These are phyloP conservation scores for Lolium rigidum DNA, from an alignment of 176 grass and related monocot species.

Conservation along the genomic window DNA sequence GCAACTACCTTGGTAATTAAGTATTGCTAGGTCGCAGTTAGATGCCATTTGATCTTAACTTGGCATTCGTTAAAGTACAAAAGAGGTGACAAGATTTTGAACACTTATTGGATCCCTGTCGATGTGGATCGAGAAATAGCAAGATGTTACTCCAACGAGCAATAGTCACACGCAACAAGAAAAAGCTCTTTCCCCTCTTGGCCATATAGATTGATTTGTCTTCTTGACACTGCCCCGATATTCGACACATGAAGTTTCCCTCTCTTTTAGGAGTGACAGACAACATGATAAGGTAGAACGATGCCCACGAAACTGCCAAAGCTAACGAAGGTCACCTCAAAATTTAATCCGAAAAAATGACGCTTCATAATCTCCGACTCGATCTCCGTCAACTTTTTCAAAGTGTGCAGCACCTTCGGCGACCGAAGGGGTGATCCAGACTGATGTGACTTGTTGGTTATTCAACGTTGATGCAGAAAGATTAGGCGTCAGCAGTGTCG, in stretches of 20 bases:
- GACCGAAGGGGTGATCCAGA: background rate
- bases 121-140: background rate
- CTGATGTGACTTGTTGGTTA: conserved; percentile 23
- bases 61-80: too few relatives aligned
- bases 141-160: too few relatives aligned
- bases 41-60: background rate
- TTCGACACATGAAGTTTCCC: background rate
- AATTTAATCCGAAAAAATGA: background rate
- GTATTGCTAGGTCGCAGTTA: background rate
- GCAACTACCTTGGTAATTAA: background rate
- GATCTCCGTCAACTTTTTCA: background rate
- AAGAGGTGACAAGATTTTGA: background rate
- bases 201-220: too few relatives aligned
- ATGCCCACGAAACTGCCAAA: background rate
- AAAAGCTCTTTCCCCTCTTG: too few relatives aligned
- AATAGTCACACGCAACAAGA: background rate
- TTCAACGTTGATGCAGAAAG: conserved; percentile 3
- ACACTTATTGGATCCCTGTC: background rate
- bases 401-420: background rate
- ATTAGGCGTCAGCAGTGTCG: background rate
- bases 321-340: background rate
- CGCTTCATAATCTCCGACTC: background rate
- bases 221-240: background rate
- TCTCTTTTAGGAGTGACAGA: background rate
- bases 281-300: background rate